Percentiles rank a stretch among this genome's conserved stretches.
These are phyloP conservation scores for Papilionanthe hybrid DNA, from an alignment of 116 monocot species.

Conservation along the genomic window DNA sequence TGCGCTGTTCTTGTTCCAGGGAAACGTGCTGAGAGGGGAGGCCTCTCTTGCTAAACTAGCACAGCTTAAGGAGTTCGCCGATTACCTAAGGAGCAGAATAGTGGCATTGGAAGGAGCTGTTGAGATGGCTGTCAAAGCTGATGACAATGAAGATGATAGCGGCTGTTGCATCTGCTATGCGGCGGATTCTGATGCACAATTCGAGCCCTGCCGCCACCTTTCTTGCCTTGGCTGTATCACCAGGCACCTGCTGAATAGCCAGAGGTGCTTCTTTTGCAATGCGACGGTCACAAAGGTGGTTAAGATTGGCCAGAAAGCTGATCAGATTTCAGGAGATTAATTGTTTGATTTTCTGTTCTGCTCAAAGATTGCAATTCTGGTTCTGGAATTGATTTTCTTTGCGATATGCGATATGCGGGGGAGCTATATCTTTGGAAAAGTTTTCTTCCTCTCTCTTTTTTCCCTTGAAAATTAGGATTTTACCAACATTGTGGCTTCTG, in stretches of 20 bases:
- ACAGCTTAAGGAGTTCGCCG: conserved; percentile 65
- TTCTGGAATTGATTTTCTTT: background rate
- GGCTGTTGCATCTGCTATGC: conserved; percentile 90
- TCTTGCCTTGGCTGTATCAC: conserved; percentile 92
- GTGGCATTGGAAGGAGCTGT: conserved; percentile 11
- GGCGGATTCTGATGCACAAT: conserved; percentile 50
- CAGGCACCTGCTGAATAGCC: conserved; percentile 79
- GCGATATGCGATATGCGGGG: no score
- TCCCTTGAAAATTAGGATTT: background rate
- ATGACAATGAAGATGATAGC: conserved; percentile 16
- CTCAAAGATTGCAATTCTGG: background rate
- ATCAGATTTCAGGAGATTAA: conserved; percentile 1
- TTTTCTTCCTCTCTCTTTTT: background rate
- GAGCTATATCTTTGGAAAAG: background rate
- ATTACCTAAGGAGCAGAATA: conserved; percentile 40
- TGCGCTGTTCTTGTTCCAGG: conserved; percentile 28
- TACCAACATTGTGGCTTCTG: background rate
- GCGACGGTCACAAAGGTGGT: conserved; percentile 57
- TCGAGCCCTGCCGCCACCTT: conserved; percentile 77
- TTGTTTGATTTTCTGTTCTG: background rate
- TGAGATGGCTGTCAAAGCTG: conserved; percentile 7
- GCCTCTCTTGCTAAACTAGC: conserved; percentile 50
- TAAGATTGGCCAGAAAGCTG: conserved; percentile 6
- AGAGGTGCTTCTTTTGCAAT: conserved; percentile 97
- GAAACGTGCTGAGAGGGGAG: conserved; percentile 64